Percentiles rank a stretch among this genome's conserved stretches.
These are phyloP conservation scores for Limonium bicolor DNA, from an alignment of 148 eudicot genomes.

Conservation along the genomic window DNA sequence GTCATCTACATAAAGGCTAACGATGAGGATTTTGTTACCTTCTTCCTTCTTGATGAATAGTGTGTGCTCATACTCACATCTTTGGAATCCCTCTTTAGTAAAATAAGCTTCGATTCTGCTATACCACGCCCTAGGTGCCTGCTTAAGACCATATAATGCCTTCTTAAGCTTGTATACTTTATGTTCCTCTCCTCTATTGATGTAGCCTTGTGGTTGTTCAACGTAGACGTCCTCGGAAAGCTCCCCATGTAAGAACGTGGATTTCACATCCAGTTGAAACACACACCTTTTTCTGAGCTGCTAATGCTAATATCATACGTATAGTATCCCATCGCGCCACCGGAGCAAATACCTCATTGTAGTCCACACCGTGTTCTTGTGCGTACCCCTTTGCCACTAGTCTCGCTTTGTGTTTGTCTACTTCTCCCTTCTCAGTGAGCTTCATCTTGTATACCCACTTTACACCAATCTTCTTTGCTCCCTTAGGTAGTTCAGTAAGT, in stretches of 20 bases:
- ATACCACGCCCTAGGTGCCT: neutral
- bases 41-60: neutral
- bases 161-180: neutral
- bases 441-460: neutral
- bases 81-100: neutral
- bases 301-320: too few relatives aligned
- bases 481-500: neutral
- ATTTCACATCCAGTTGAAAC: too few relatives aligned
- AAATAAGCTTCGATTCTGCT: neutral
- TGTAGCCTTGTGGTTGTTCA: neutral
- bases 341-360: too few relatives aligned
- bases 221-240: neutral
- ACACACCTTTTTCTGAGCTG: too few relatives aligned
- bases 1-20: neutral
- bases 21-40: neutral
- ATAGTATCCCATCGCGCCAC: too few relatives aligned
- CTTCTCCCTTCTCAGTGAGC: neutral
- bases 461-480: neutral
- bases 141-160: neutral
- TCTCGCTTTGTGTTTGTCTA: too few relatives aligned
- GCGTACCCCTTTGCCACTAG: too few relatives aligned
- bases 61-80: neutral
- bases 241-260: too few relatives aligned
- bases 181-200: neutral
- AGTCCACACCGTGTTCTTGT: too few relatives aligned